These are phyloP conservation scores for Suillus ampliporus DNA, from an alignment of 768 basidiomycete species.

Conservation along the genomic window DNA sequence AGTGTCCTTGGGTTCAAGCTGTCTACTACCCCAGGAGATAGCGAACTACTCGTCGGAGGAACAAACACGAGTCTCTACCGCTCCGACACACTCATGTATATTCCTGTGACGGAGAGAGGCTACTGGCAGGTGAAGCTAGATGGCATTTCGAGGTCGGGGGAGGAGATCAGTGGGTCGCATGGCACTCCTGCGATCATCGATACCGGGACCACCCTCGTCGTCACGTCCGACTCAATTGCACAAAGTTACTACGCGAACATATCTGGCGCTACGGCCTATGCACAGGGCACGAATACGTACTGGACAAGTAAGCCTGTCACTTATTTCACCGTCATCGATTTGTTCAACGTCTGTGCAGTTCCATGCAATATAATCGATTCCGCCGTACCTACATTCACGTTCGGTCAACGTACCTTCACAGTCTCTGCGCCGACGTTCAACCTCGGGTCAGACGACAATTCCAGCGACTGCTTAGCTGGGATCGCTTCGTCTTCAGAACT, in stretches of 20 bases:
- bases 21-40: conserved; percentile 24
- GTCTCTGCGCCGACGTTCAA: conserved; percentile 42
- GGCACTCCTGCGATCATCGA: conserved; percentile 36
- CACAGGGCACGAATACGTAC: conserved; percentile 17
- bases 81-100: conserved; percentile 34
- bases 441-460: conserved; percentile 37
- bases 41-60: conserved; percentile 28
- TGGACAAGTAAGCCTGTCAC: conserved; percentile 35
- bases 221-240: conserved; percentile 25
- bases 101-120: conserved; percentile 29
- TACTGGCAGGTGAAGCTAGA: conserved; percentile 44
- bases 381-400: conserved; percentile 33
- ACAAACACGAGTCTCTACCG: conserved; percentile 43
- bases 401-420: conserved; percentile 41
- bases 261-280: conserved; percentile 23
- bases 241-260: conserved; percentile 28
- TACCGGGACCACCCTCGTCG: conserved; percentile 33
- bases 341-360: conserved; percentile 15
- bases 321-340: neutral
- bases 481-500: conserved; percentile 20
- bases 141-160: conserved; percentile 11
- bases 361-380: conserved; percentile 20
- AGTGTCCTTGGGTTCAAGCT: conserved; percentile 53
- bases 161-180: neutral
- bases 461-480: conserved; percentile 38